These are phyloP conservation scores for Hydnum rufescens DNA, from an alignment of 768 basidiomycete genomes.

Conservation along the genomic window DNA sequence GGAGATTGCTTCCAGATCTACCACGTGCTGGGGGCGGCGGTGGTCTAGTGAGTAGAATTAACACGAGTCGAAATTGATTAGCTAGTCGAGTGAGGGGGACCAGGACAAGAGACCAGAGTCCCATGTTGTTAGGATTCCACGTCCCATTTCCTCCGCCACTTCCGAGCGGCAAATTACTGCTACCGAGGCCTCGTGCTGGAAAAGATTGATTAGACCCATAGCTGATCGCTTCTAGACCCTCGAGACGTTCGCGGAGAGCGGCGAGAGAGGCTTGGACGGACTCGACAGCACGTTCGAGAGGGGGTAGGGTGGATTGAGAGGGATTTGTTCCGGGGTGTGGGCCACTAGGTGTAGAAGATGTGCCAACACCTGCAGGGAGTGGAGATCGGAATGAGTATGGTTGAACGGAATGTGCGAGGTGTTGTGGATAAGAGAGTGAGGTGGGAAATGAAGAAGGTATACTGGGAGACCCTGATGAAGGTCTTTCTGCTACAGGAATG, in stretches of 20 bases:
- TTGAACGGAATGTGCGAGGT: slow-evolving; percentile 4
- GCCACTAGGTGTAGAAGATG: background rate
- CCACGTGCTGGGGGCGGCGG: slow-evolving; percentile 24
- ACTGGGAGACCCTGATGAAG: background rate
- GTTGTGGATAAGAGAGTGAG: background rate
- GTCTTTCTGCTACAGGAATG: background rate
- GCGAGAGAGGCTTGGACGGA: slow-evolving; percentile 65
- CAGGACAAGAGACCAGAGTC: slow-evolving; percentile 60
- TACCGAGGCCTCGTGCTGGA: background rate
- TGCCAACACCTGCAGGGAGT: background rate
- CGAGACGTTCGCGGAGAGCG: slow-evolving; percentile 52
- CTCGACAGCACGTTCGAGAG: slow-evolving; percentile 60
- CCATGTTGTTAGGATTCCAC: slow-evolving; percentile 66
- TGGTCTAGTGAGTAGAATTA: background rate
- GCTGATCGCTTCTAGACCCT: slow-evolving; percentile 28
- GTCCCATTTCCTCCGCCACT: slow-evolving; percentile 1
- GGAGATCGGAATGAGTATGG: slow-evolving; percentile 5
- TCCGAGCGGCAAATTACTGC: background rate
- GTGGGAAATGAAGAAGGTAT: slow-evolving; percentile 2
- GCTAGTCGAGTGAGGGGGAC: slow-evolving; percentile 39
- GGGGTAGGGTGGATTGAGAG: slow-evolving; percentile 13
- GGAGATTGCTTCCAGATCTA: slow-evolving; percentile 18
- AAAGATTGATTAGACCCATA: background rate
- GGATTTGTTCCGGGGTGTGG: background rate
- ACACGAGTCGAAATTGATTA: slow-evolving; percentile 22